Evolutionary conservation across 768 basidiomycete genomes (phyloP), one percentile per base, ranked within the genome.

Genomic region (Tulasnella sp.): DNA sequence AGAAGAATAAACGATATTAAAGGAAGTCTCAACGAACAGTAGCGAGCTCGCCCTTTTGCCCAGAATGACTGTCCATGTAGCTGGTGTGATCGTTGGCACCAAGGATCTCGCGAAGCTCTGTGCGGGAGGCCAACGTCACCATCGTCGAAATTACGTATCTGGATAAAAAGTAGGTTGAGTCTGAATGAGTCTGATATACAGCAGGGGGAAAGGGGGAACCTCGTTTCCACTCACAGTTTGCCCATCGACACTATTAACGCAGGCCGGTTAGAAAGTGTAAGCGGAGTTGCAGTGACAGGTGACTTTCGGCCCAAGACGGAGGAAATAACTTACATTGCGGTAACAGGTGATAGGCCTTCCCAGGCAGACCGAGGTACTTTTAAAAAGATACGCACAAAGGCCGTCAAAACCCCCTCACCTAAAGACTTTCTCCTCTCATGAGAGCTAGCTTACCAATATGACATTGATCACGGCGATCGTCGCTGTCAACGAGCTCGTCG

Each of bases 401-500:
- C 9, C 42, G 24, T 31, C 19, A 53, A 19, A 4, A 3, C 9
- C 19, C 22, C 12, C 19, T 42, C 3, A 19, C 2, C 22, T 50
- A 27, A 49, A 15, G 12, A 8, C 19, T 34, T 19, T 30, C 29
- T 4, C 34, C 34, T 10, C 30, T 17, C 34, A 4, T 9, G 11
- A 19, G n/a, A 8, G 24, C 17, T 7, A 7, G 46, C 55, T 19
- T 30, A 59, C 57, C 46, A 59, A 22, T 17, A 59, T 15, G 27
- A 59, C 45, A 50, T 59, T 59, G 4, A 59, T 12, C 17, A 59
- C 48, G 5, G 57, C 57, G 25, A 59, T 59, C 21, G 48, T 59
- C 11, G 57, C 57, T 1, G 57, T 59, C 9, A 59, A 31, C 10
- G 57, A 30, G 19, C 57, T 50, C 4, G 57, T 59, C 42, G 46